Evolutionary conservation across 164 flowering plant species (phyloP).

Genomic region (Warburgia ugandensis): DNA sequence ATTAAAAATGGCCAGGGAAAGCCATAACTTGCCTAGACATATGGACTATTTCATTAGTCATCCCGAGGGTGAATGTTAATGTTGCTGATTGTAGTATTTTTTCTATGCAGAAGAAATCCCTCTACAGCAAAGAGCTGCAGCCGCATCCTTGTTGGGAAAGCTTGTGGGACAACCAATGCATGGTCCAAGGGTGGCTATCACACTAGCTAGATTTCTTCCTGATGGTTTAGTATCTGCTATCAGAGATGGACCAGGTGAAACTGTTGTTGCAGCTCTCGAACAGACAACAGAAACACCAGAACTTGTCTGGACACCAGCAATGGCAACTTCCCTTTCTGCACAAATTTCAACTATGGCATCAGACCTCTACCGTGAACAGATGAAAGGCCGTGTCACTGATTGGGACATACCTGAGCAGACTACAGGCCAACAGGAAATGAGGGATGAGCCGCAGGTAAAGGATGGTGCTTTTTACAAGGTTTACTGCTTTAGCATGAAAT

Average conservation of each 20-base stretch:
- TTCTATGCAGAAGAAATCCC: conserved; percentile 81
- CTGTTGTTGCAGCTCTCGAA: conserved; percentile 79
- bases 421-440: conserved; percentile 88
- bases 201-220: conserved; percentile 91
- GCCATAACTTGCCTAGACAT: too few relatives aligned
- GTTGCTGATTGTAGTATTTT: neutral
- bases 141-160: conserved; percentile 93
- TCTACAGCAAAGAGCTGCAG: conserved; percentile 90
- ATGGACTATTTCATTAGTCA: neutral
- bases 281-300: conserved; percentile 98
- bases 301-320: conserved; percentile 99
- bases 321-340: conserved; percentile 96
- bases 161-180: conserved; percentile 98
- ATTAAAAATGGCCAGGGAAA: too few relatives aligned
- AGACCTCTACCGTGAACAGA: conserved; percentile 84
- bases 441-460: conserved; percentile 96
- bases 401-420: conserved; percentile 99
- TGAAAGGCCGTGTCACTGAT: conserved; percentile 91
- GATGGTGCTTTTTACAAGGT: conserved; percentile 1
- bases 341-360: conserved; percentile 92
- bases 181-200: conserved; percentile 97
- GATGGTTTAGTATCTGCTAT: conserved; percentile 91
- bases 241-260: conserved; percentile 98
- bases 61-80: neutral
- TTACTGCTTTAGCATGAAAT: neutral